Evolutionary conservation across 176 grass and related monocot genomes (phyloP).

Genomic region (Tuctoria greenei): DNA sequence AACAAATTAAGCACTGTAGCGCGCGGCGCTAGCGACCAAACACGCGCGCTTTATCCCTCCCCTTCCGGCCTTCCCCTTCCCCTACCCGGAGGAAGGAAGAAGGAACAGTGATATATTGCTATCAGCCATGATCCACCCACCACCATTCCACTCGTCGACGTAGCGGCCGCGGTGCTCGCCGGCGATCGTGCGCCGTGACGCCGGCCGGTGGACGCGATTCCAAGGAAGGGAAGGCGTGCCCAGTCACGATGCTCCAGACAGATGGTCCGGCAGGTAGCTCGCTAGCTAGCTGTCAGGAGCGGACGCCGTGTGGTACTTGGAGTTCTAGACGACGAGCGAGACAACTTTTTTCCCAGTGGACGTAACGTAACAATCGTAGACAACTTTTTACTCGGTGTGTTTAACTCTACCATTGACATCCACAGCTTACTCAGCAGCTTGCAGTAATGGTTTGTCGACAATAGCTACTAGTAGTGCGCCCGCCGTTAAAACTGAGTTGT

Average conservation of each 20-base stretch:
- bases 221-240: background rate
- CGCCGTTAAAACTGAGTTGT: conserved; percentile 81
- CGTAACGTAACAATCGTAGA: background rate
- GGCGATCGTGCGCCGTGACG: conserved; percentile 2
- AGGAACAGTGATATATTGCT: background rate
- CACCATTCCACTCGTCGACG: background rate
- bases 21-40: too few species aligned
- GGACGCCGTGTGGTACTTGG: background rate
- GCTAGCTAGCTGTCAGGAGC: too few species aligned
- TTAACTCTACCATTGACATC: background rate
- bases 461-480: conserved; percentile 44
- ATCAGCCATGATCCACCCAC: background rate
- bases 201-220: too few species aligned
- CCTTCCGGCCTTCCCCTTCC: too few species aligned
- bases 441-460: background rate
- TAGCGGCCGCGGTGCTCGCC: background rate
- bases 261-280: background rate
- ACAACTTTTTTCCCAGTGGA: background rate
- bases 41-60: too few species aligned
- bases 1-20: too few species aligned
- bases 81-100: too few species aligned
- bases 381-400: background rate
- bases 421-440: background rate
- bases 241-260: background rate
- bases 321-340: background rate